Conservation (phyloP, 257 asterid species). For the Solanum paucissectum region DNA sequence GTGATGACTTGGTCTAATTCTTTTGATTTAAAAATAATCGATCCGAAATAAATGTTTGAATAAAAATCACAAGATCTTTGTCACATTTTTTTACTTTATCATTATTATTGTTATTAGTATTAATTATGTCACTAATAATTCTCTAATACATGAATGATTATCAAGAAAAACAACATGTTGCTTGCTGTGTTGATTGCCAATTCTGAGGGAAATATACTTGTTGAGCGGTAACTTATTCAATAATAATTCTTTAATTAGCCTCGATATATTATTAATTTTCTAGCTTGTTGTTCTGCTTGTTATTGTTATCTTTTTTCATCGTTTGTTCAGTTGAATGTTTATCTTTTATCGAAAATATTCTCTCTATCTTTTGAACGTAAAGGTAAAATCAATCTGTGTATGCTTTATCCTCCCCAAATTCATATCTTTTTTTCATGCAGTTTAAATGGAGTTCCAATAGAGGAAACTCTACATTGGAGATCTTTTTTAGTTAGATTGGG, state of each 20-base stretch:
- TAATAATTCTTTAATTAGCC: neutral
- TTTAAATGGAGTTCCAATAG: slow-evolving; percentile 91
- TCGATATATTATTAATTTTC: neutral
- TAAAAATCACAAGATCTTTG: neutral
- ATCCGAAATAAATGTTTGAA: neutral
- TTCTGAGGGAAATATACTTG: slow-evolving; percentile 89
- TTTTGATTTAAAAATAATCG: neutral
- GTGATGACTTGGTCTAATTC: neutral
- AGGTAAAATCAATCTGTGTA: fast-evolving
- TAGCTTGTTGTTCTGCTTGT: neutral
- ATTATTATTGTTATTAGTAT: neutral
- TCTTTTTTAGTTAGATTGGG: slow-evolving; percentile 86
- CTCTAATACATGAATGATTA: neutral
- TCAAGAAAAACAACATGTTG: slow-evolving; percentile 34
- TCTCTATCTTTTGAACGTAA: neutral
- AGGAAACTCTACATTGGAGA: slow-evolving; percentile 95
- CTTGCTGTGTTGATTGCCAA: slow-evolving; percentile 89
- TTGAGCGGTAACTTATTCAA: slow-evolving; percentile 52
- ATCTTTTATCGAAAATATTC: neutral
- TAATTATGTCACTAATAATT: neutral
- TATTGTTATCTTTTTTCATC: neutral
- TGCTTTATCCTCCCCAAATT: neutral
- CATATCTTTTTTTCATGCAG: slow-evolving; percentile 10
- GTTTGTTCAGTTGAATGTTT: neutral
- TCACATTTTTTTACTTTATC: neutral